Percentiles rank a stretch among this genome's conserved stretches.
phyloP scores from a whole-genome alignment of 169 alveolate species.

The Miamiensis avidus region DNA sequence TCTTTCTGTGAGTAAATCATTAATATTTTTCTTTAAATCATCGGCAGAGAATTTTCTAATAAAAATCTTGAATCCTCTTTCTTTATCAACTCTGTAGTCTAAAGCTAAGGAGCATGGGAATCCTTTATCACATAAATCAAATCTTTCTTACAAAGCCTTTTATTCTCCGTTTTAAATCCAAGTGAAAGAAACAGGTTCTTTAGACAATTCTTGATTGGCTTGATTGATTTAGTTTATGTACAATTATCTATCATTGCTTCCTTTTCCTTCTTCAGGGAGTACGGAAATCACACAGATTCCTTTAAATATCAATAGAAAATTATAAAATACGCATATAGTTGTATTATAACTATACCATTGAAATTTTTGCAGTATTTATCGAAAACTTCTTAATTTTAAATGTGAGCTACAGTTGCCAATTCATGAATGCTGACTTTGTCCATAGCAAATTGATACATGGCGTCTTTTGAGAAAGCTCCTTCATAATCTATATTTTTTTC shows the following conservation, averaged over 20 bases:
- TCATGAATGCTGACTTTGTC: background rate
- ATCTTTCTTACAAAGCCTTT: background rate
- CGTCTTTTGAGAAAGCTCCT: background rate
- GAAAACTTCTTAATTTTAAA: background rate
- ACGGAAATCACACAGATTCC: background rate
- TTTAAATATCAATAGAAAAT: no score
- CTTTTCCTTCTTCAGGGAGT: background rate
- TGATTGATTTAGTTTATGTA: no score
- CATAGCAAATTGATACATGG: background rate
- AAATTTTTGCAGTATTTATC: background rate
- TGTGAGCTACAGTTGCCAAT: background rate
- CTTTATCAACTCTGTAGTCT: background rate
- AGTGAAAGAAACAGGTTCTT: background rate
- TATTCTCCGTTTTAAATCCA: background rate
- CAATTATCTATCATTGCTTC: background rate
- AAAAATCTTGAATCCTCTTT: background rate
- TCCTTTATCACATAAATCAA: background rate
- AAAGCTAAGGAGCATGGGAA: background rate
- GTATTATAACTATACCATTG: background rate
- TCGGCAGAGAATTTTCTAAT: background rate
- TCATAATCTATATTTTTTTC: background rate
- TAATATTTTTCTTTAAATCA: no score
- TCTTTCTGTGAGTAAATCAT: background rate
- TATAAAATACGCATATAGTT: background rate
- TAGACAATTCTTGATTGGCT: background rate